These are phyloP conservation scores for Russula earlei DNA, from an alignment of 768 basidiomycete species.

Conservation along the genomic window DNA sequence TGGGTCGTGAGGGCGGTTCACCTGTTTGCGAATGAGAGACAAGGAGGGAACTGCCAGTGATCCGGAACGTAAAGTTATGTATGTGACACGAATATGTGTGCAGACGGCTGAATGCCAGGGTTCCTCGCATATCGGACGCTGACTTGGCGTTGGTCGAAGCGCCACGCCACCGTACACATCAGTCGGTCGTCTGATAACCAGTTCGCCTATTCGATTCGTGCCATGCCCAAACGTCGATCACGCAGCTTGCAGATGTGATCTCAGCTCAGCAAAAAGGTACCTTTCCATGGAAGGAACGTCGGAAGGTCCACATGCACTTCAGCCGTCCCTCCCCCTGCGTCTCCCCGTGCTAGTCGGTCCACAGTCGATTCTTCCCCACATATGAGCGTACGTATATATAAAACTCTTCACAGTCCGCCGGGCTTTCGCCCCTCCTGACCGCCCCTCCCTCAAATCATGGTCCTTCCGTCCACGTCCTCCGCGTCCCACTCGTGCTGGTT, in stretches of 20 bases:
- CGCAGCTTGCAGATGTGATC: slow-evolving; percentile 7
- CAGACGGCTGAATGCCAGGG: no score
- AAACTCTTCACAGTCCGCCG: neutral
- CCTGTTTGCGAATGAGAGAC: no score
- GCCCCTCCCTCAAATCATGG: neutral
- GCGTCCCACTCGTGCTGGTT: slow-evolving; percentile 8
- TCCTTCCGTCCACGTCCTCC: neutral
- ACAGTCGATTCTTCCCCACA: slow-evolving; percentile 2
- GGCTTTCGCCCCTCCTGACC: neutral
- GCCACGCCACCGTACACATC: neutral
- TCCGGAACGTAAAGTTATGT: no score
- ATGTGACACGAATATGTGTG: no score
- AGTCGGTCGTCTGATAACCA: neutral
- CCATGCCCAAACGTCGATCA: slow-evolving; percentile 10
- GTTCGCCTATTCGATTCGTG: neutral
- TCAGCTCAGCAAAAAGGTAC: slow-evolving; percentile 7
- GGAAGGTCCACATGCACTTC: neutral
- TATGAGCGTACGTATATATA: slow-evolving; percentile 7
- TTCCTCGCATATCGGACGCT: no score
- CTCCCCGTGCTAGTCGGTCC: slow-evolving; percentile 16
- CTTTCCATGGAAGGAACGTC: slow-evolving; percentile 14
- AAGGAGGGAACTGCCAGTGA: no score
- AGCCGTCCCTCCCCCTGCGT: neutral
- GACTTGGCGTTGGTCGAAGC: neutral
- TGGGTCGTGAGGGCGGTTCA: neutral